These are phyloP conservation scores for Avicennia marina DNA, from an alignment of 257 asterid genomes.

Conservation along the genomic window DNA sequence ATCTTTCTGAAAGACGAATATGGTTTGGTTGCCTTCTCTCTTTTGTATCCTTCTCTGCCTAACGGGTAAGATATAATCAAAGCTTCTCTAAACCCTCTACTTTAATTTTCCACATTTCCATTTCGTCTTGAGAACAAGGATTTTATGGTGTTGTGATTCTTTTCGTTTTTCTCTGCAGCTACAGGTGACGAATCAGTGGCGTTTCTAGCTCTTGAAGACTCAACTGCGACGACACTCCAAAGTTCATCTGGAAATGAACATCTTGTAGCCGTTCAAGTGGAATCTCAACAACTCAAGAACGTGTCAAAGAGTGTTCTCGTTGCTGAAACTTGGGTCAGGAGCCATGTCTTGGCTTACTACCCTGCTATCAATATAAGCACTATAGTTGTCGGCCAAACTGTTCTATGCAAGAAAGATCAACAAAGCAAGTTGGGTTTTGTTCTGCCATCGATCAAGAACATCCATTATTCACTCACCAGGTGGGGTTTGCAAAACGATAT, in stretches of 20 bases:
- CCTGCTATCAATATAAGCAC: conserved; percentile 56
- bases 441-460: conserved; percentile 60
- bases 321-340: conserved; percentile 76
- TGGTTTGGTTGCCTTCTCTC: conserved; percentile 16
- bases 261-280: conserved; percentile 44
- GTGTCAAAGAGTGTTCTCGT: conserved; percentile 54
- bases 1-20: conserved; percentile 9
- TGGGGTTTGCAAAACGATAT: conserved; percentile 81
- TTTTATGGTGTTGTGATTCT: neutral
- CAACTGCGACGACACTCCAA: conserved; percentile 24
- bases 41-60: conserved; percentile 16
- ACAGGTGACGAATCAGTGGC: conserved; percentile 43
- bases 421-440: conserved; percentile 28
- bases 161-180: conserved; percentile 27
- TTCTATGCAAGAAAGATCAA: conserved; percentile 33
- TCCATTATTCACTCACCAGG: conserved; percentile 72
- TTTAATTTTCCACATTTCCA: neutral
- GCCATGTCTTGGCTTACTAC: conserved; percentile 54
- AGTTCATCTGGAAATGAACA: too few species aligned
- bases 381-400: conserved; percentile 49
- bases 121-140: neutral
- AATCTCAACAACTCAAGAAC: conserved; percentile 33
- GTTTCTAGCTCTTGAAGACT: conserved; percentile 27
- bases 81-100: neutral
- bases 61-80: conserved; percentile 24